phyloP scores from a whole-genome alignment of 768 basidiomycete genomes.

The Rhodotorula graminis region DNA sequence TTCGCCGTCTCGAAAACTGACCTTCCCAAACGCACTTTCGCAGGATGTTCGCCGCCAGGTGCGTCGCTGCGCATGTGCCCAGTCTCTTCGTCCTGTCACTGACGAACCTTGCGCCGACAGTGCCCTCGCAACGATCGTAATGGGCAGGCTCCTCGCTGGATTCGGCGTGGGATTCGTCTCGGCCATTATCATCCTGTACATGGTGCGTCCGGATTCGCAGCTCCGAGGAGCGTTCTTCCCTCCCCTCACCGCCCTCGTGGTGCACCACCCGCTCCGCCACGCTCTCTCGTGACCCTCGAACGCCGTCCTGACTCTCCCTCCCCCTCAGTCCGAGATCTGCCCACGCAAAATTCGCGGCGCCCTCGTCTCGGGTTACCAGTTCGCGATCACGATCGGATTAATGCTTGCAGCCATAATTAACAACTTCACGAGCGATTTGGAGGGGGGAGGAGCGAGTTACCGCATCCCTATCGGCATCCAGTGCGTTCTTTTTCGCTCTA shows the following conservation, averaged over 20 bases:
- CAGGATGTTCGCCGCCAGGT: slow-evolving; percentile 39
- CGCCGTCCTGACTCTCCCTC: not conserved
- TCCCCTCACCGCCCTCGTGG: no score
- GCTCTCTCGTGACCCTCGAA: not conserved
- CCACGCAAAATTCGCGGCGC: slow-evolving; percentile 73
- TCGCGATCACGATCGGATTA: slow-evolving; percentile 59
- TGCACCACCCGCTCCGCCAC: no score
- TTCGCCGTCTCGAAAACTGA: not conserved
- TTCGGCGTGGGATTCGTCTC: slow-evolving; percentile 76
- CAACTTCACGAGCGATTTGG: no score
- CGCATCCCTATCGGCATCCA: slow-evolving; percentile 62
- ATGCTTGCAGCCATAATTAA: slow-evolving; percentile 55
- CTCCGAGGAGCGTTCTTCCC: no score
- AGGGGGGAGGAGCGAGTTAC: no score
- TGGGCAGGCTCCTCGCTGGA: slow-evolving; percentile 69
- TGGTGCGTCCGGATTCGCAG: no score
- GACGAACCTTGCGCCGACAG: not conserved
- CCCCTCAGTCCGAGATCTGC: slow-evolving; percentile 52
- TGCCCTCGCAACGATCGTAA: slow-evolving; percentile 46
- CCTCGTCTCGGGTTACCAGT: slow-evolving; percentile 54
- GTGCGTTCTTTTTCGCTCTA: not conserved
- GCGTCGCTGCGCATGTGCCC: no score
- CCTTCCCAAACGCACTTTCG: not conserved
- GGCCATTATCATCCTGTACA: slow-evolving; percentile 52
- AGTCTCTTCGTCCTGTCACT: no score